Evolutionary conservation across 2,329 filamentous ascomycete genomes (phyloP).

Genomic region (Onygenales sp.): DNA sequence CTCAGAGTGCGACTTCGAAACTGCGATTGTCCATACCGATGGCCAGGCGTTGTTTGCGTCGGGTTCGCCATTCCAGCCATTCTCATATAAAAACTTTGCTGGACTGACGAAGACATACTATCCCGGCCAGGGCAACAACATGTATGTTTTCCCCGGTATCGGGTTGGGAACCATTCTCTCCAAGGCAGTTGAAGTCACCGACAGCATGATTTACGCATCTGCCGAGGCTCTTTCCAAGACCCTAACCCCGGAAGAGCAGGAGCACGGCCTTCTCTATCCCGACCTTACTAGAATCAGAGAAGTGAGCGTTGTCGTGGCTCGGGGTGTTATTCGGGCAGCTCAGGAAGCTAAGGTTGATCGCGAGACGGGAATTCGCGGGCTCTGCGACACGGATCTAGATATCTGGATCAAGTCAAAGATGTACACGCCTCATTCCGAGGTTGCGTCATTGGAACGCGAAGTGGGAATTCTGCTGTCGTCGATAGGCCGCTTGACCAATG

Average conservation of each 20-base stretch:
- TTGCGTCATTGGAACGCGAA: constrained; percentile 37
- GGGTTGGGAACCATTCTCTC: constrained; percentile 86
- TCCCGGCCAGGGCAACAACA: constrained; percentile 70
- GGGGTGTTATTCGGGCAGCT: constrained; percentile 87
- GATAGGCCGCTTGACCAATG: constrained; percentile 13
- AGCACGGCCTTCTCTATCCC: constrained; percentile 80
- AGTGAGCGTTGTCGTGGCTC: constrained; percentile 74
- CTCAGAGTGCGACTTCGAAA: constrained; percentile 95
- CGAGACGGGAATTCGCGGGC: constrained; percentile 33
- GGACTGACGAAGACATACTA: constrained; percentile 58
- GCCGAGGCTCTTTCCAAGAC: constrained; percentile 70
- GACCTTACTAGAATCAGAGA: constrained; percentile 85
- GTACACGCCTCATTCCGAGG: constrained; percentile 41
- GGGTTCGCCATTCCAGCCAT: constrained; percentile 77
- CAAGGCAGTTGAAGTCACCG: constrained; percentile 77
- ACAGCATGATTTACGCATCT: constrained; percentile 94
- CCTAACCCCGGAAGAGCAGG: constrained; percentile 71
- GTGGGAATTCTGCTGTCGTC: constrained; percentile 33
- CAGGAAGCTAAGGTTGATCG: constrained; percentile 65
- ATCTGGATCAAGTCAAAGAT: constrained; percentile 40
- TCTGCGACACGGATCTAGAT: constrained; percentile 36
- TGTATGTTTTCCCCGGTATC: constrained; percentile 94
- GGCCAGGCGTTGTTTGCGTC: constrained; percentile 89
- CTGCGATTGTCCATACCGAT: constrained; percentile 82
- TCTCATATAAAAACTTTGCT: constrained; percentile 52